Evolutionary conservation across 345 rosid species (phyloP), one percentile per base, ranked within the genome.

Genomic region (Cochlearia excelsa): DNA sequence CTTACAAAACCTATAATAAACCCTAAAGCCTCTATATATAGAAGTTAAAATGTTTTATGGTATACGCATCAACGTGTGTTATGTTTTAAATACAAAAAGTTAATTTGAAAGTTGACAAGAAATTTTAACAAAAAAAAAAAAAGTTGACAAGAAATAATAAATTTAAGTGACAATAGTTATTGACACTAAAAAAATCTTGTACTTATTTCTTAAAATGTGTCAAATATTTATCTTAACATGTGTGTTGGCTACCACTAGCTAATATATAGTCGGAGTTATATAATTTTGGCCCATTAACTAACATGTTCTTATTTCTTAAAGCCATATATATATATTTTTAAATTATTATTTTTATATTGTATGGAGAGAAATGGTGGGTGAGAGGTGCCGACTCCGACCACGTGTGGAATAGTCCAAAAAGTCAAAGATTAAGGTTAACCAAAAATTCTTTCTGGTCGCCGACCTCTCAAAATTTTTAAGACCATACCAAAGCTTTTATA

Each of bases 351-450:
- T 26, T 1, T 9, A 26, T n/a, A n/a, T 2, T 30, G 4, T 5
- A 9, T 46, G 69, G 47, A 54, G 27, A 26, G 53, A 42, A 46
- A 37, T 26, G 3, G 55, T 37, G 9, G 28, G 54, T 6, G 41
- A 29, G 11, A 16, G 23, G 23, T 5, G 61, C 54, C 69, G 54
- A 60, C 49, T 63, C 60, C 68, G 72, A 72, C 68, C 44, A 66
- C 50, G 54, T 44, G 72, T 52, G 57, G 31, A 64, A 41, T 9
- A 37, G 8, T 48, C 46, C 46, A 54, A 68, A 35, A 50, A 51
- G 42, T 26, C 37, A 27, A 57, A 16, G 6, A 59, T 31, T 41
- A 46, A 16, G 35, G 31, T 4, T 4, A 33, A 33, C 10, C 5
- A 61, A n/a, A 9, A 10, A n/a, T 50, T 56, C 47, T 6, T 29